Base-by-base conservation (phyloP, 129 eudicot genomes). In the Artemisia annua region DNA sequence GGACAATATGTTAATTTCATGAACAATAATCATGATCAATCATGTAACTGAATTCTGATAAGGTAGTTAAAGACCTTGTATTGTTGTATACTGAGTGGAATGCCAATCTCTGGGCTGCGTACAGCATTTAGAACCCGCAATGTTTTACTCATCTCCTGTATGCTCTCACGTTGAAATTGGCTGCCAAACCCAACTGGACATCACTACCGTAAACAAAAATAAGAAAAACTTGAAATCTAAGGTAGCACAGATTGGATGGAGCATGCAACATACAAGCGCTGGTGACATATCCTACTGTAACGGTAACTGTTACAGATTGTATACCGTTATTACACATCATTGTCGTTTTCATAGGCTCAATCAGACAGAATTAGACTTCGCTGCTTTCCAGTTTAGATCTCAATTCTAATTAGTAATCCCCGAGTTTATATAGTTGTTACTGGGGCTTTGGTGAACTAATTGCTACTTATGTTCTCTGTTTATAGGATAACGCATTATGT, bases 111-210 rank as follows among this genome's bases (percentile, higher is more conserved):
- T 66, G 73, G 91, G 74, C 82, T 81, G 70, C 97, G 96, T 17
- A 90, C 99, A 84, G 96, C 93, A 86, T 94, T 94, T 78, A 94
- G 71, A 72, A 90, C 97, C 57, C 99, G 91, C 80, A 94, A 70
- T 26, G 91, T 95, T 84, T 90, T 90, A 71, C 88, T 83, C 96
- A 90, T 90, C 69, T 95, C 99, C 79, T 81, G 89, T 63, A 95
- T 81, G 75, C 84, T 82, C 69, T 88, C 97, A 70, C 97, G 99
- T 49, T 89, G 96, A 83, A 95, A 89, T 78, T 90, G 88, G 89
- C 99, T 95, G 99, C 82, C 93, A 90, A 95, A 90, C 94, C 89
- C 94, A 95, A 95, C 96, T 88, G 93, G 94, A 86, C 86, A 90
- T 90, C 92, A 87, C 78, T 93, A 93, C 77, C 83, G 86, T 81